Conservation (phyloP, 768 basidiomycete species). For the Rhodotorula toruloides region DNA sequence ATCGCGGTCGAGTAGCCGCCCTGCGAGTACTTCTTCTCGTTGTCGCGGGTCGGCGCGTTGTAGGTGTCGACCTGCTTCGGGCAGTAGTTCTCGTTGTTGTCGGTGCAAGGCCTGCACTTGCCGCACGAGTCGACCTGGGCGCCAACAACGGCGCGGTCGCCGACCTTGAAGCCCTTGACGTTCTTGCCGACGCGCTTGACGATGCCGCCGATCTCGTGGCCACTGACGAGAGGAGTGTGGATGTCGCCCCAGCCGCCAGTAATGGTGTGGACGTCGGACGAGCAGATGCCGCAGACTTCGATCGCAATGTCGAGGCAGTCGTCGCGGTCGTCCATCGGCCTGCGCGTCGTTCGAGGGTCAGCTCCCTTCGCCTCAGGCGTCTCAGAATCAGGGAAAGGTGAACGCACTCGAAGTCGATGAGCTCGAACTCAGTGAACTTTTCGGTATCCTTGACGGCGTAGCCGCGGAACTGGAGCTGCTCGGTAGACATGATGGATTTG, state of each 20-base stretch:
- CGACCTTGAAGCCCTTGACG: conserved; percentile 46
- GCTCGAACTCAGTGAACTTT: conserved; percentile 13
- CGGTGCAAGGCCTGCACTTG: conserved; percentile 30
- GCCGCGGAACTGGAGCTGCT: neutral
- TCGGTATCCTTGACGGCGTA: neutral
- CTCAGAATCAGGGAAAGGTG: too few species aligned
- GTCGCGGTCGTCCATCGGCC: conserved; percentile 35
- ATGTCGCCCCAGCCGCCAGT: conserved; percentile 40
- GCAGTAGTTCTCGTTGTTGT: conserved; percentile 40
- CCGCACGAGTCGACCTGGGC: conserved; percentile 44
- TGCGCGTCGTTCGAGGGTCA: neutral
- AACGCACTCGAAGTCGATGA: conserved; percentile 38
- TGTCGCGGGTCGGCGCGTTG: conserved; percentile 29
- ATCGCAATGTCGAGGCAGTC: conserved; percentile 41
- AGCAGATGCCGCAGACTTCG: conserved; percentile 30
- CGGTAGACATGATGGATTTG: neutral
- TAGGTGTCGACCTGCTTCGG: conserved; percentile 35
- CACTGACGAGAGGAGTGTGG: conserved; percentile 26
- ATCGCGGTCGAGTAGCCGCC: conserved; percentile 48
- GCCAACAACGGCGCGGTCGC: conserved; percentile 46
- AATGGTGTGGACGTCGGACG: conserved; percentile 40
- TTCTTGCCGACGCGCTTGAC: conserved; percentile 46
- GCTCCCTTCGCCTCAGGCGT: too few species aligned
- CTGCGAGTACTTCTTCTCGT: conserved; percentile 21
- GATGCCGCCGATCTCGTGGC: conserved; percentile 39